phyloP scores from a whole-genome alignment of 2,329 filamentous ascomycete genomes.

The Keithomyces neogunnii region DNA sequence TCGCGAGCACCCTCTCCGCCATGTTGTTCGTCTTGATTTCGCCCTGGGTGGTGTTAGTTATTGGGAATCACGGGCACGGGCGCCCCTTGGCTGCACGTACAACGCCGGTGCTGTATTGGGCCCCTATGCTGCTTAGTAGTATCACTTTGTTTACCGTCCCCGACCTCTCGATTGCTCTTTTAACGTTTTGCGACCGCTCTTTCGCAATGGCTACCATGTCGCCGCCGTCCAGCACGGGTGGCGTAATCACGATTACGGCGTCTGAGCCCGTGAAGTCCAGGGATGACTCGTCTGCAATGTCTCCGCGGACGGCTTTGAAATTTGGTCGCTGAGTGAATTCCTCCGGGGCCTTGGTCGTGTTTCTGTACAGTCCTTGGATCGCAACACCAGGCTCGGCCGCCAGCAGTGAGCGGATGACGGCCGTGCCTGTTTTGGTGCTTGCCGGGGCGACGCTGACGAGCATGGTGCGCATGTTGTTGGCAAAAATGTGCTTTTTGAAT shows the following conservation, averaged over 20 bases:
- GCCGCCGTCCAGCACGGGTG: conserved; percentile 16
- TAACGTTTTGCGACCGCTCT: conserved; percentile 19
- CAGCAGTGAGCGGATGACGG: conserved; percentile 21
- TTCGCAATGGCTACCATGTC: conserved; percentile 14
- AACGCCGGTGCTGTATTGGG: conserved; percentile 22
- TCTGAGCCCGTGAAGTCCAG: conserved; percentile 23
- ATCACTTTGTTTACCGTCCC: conserved; percentile 20
- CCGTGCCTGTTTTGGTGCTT: conserved; percentile 20
- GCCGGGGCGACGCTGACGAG: conserved; percentile 23
- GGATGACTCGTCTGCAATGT: conserved; percentile 18
- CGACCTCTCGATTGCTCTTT: conserved; percentile 16
- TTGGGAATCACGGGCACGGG: background rate
- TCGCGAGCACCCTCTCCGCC: conserved; percentile 18
- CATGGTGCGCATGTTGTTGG: conserved; percentile 10
- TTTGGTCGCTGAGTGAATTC: conserved; percentile 16
- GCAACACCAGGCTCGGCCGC: conserved; percentile 5
- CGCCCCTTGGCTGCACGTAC: conserved; percentile 12
- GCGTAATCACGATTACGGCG: conserved; percentile 23
- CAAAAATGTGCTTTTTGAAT: background rate
- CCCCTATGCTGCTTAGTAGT: conserved; percentile 22
- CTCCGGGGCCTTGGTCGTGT: conserved; percentile 17
- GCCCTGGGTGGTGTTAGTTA: conserved; percentile 16
- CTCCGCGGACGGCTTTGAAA: conserved; percentile 20
- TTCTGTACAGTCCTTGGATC: conserved; percentile 21
- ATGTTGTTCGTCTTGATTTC: conserved; percentile 27